Evolutionary conservation across 768 basidiomycete genomes (phyloP), one percentile per base, ranked within the genome.

Genomic region (Solioccasus polychromus): DNA sequence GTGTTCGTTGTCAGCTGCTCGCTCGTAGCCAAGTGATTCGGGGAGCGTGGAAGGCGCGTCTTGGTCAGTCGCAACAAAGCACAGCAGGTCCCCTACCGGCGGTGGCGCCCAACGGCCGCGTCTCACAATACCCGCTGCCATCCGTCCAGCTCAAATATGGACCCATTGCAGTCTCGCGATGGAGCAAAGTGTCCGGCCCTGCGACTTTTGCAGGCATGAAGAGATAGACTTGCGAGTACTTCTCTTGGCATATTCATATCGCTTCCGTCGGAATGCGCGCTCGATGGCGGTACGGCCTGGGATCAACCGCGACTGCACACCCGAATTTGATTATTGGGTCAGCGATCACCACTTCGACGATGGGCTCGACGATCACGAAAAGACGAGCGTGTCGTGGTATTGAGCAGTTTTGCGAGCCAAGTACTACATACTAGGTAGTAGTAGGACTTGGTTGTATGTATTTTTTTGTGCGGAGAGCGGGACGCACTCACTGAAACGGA

Each of bases 111-210:
- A 62, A 63, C 20, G 63, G 55, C 45, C 59, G 55, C 38, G 53
- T 36, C n/a, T 48, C 40, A 38, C 58, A 48, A 45, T 52, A 42
- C 23, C 52, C 57, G 11, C 52, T 42, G 40, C 60, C 41, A 22
- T 36, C 40, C 48, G 53, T 51, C 30, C 55, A 24, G 46, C 50
- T 48, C 53, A 67, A 76, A 34, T 90, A 85, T 53, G 86, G 87
- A 1, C 83, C 83, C 19, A 69, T 88, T 9, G 78, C 77, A 5
- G 50, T 65, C 17, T 82, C 85, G 29, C 78, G 63, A 6, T 86
- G 79, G 80, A 89, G 88, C 66, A 88, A 81, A 64, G 88, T 85
- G 28, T 71, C 78, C 15, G 88, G 88, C 6, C 88, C 88, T 1
- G 40, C 66, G 26, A 57, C 71, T 17, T 66, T 86, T 42, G 73